A percentile compares a stretch with the other conserved stretches of the same genome.
These are phyloP conservation scores for Leonotis leonurus DNA, from an alignment of 257 asterid species.

Conservation along the genomic window DNA sequence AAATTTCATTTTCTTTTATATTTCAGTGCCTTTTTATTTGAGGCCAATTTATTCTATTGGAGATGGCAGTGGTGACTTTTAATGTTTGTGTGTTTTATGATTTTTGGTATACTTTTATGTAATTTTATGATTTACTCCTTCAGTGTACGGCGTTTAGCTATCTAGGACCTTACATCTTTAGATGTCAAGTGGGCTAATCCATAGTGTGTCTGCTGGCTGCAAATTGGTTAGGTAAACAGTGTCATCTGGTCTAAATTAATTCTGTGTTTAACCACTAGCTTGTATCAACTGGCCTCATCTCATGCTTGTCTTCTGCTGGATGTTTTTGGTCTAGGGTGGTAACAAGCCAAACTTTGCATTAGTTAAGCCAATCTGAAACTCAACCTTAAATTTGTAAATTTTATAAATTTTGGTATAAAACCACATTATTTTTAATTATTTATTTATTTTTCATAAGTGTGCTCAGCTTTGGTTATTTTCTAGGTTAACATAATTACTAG, in stretches of 20 bases:
- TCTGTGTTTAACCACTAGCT: not conserved
- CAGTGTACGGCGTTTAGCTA: no score
- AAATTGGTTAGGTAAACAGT: no score
- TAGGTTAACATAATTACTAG: not conserved
- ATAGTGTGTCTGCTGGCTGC: not conserved
- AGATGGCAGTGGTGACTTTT: no score
- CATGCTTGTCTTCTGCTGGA: not conserved
- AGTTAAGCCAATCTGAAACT: no score
- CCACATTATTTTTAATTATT: not conserved
- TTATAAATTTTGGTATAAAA: not conserved
- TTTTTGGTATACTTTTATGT: no score
- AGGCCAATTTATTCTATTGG: no score
- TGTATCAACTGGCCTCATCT: not conserved
- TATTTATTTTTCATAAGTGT: not conserved
- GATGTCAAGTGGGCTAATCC: no score
- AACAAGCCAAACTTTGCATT: not conserved
- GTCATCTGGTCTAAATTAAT: not conserved
- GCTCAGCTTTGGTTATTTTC: not conserved
- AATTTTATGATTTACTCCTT: no score
- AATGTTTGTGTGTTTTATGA: no score
- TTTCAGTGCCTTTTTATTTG: no score
- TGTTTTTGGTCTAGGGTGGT: not conserved
- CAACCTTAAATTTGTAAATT: not conserved
- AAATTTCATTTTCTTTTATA: no score
- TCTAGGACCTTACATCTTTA: not conserved